A percentile compares a stretch with the other conserved stretches of the same genome.
These are phyloP conservation scores for Echeveria elegans DNA, from an alignment of 164 flowering plant genomes.

Conservation along the genomic window DNA sequence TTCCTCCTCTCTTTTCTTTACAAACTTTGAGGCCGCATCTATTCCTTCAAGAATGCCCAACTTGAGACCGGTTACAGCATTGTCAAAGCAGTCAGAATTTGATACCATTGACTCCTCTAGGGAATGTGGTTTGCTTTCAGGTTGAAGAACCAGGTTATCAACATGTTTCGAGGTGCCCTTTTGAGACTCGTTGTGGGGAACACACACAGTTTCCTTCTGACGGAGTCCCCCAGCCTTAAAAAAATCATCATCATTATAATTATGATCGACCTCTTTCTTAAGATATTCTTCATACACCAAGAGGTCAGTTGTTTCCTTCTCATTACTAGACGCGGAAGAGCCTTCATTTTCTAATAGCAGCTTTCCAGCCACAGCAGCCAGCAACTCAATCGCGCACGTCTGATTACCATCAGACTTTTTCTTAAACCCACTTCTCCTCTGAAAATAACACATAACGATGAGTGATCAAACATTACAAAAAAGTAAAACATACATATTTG, in stretches of 20 bases:
- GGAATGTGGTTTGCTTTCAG: slow-evolving; percentile 14
- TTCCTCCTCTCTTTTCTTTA: slow-evolving; percentile 10
- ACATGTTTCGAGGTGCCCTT: slow-evolving; percentile 12
- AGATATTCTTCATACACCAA: slow-evolving; percentile 11
- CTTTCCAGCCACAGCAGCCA: slow-evolving; percentile 40
- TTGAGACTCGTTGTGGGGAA: slow-evolving; percentile 13
- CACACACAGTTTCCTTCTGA: slow-evolving; percentile 16
- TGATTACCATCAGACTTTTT: slow-evolving; percentile 21
- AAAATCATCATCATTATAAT: slow-evolving; percentile 11
- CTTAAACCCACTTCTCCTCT: slow-evolving; percentile 21
- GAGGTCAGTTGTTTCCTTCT: slow-evolving; percentile 19
- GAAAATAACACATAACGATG: not conserved
- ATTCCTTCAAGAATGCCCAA: slow-evolving; percentile 13
- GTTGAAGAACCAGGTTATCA: slow-evolving; percentile 11
- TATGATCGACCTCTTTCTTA: slow-evolving; percentile 15
- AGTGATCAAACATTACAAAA: not conserved
- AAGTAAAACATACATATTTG: not conserved
- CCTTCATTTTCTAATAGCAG: slow-evolving; percentile 38
- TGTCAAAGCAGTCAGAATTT: slow-evolving; percentile 14
- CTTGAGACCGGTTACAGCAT: slow-evolving; percentile 17
- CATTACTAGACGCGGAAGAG: slow-evolving; percentile 35
- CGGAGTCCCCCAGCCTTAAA: slow-evolving; percentile 19
- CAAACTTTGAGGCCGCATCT: not conserved
- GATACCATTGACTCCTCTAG: slow-evolving; percentile 16
- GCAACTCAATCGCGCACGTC: slow-evolving; percentile 32